A percentile compares a stretch with the other conserved stretches of the same genome.
Conservation (phyloP, 768 basidiomycete genomes). For the Tulasnella sp. region DNA sequence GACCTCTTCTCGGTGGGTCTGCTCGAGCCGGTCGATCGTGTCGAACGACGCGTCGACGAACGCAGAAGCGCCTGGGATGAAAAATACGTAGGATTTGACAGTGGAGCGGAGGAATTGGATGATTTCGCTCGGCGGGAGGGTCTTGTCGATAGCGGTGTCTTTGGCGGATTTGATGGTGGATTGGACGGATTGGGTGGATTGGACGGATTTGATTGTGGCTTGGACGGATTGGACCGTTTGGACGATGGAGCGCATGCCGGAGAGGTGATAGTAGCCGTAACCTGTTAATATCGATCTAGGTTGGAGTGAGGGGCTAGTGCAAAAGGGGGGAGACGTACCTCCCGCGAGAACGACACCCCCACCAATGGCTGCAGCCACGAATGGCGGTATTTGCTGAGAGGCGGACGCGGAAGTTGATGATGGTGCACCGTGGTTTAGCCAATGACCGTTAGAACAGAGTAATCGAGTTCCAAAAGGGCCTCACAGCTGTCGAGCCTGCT, state of each 20-base stretch:
- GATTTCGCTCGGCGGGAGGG: conserved; percentile 31
- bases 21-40: conserved; percentile 34
- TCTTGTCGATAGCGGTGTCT: conserved; percentile 26
- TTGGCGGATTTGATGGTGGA: conserved; percentile 28
- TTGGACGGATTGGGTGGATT: conserved; percentile 28
- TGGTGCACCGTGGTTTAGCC: neutral
- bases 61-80: conserved; percentile 35
- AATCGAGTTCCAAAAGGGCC: neutral
- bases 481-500: neutral
- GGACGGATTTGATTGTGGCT: conserved; percentile 27
- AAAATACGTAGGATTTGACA: conserved; percentile 37
- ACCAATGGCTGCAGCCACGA: neutral
- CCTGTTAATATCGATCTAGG: conserved; percentile 27
- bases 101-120: conserved; percentile 36
- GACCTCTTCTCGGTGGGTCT: conserved; percentile 37
- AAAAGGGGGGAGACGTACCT: neutral
- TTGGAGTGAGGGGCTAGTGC: neutral
- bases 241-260: conserved; percentile 35
- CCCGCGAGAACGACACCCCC: neutral
- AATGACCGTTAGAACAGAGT: neutral
- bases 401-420: neutral
- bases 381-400: neutral
- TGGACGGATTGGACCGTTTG: conserved; percentile 31
- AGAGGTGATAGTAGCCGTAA: conserved; percentile 39
- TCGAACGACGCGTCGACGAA: conserved; percentile 41